phyloP scores from a whole-genome alignment of 2,329 filamentous ascomycete species.

The Escovopsis sp. region DNA sequence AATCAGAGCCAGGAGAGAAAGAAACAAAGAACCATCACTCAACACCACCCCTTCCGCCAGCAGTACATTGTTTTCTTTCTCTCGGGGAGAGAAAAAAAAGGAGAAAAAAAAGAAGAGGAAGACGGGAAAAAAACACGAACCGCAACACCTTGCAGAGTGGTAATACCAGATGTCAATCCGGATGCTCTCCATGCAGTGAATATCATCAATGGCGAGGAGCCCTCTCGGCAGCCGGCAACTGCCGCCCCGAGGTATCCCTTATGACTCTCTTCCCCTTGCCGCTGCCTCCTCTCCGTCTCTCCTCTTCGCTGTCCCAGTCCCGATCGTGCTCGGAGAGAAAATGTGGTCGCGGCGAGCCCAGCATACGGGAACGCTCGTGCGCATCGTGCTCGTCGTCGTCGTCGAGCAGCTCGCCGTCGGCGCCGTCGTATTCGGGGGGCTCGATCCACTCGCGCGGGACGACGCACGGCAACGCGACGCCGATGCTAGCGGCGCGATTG shows the following conservation, averaged over 20 bases:
- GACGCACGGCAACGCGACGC: conserved; percentile 65
- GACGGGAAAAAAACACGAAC: conserved; percentile 5
- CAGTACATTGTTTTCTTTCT: too few relatives aligned
- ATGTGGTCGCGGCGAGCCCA: conserved; percentile 25
- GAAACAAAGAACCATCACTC: too few relatives aligned
- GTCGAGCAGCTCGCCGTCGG: conserved; percentile 54
- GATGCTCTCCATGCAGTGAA: background rate
- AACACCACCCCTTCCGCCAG: too few relatives aligned
- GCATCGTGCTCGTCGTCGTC: conserved; percentile 34
- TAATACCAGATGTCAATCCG: conserved; percentile 1
- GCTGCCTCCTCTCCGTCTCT: conserved; percentile 23
- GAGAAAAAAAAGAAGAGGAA: background rate
- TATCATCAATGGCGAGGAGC: conserved; percentile 23
- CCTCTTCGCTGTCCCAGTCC: conserved; percentile 32
- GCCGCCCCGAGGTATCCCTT: conserved; percentile 35
- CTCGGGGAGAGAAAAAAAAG: background rate
- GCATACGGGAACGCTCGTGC: conserved; percentile 44
- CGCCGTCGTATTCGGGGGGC: conserved; percentile 60
- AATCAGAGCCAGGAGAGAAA: too few relatives aligned
- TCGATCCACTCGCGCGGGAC: conserved; percentile 73
- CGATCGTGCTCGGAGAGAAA: conserved; percentile 15
- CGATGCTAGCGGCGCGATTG: conserved; percentile 73
- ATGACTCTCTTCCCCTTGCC: conserved; percentile 30
- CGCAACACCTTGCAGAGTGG: conserved; percentile 9
- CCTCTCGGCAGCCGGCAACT: conserved; percentile 36